Percentiles rank a stretch among this genome's conserved stretches.
phyloP scores from a whole-genome alignment of 768 basidiomycete species.

The Fomitopsis serialis region DNA sequence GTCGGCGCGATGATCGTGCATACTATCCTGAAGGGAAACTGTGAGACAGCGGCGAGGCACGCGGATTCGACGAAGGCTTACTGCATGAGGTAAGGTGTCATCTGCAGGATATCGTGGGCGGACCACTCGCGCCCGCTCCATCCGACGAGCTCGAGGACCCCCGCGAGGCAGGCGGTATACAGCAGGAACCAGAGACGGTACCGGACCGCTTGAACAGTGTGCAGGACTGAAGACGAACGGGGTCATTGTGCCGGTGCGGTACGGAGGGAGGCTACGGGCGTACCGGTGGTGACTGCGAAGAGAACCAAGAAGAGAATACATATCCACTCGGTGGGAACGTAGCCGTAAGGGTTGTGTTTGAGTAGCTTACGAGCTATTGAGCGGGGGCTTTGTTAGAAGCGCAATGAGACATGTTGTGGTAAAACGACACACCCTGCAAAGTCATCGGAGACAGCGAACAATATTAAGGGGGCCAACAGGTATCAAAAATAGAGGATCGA shows the following conservation, averaged over 20 bases:
- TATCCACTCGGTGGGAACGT: constrained; percentile 32
- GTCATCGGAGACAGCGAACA: too few species aligned
- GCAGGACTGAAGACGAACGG: constrained; percentile 11
- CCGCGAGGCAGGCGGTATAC: constrained; percentile 26
- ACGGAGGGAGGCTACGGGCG: neutral
- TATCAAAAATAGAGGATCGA: too few species aligned
- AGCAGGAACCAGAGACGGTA: constrained; percentile 31
- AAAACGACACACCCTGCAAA: too few species aligned
- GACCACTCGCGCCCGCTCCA: constrained; percentile 35
- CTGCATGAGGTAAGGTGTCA: constrained; percentile 38
- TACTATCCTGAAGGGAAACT: constrained; percentile 32
- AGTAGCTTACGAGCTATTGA: neutral
- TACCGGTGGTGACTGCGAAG: constrained; percentile 26
- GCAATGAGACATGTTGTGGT: too few species aligned
- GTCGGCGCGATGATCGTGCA: constrained; percentile 52
- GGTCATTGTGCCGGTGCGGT: neutral
- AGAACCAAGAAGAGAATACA: constrained; percentile 31
- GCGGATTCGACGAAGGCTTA: too few species aligned
- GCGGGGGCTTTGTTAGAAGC: too few species aligned
- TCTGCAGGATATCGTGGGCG: constrained; percentile 16
- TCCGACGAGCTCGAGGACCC: constrained; percentile 31
- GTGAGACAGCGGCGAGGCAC: too few species aligned
- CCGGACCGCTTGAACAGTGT: constrained; percentile 21
- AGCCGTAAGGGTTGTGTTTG: constrained; percentile 21
- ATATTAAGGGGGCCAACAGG: too few species aligned